Evolutionary conservation across 2,329 filamentous ascomycete species (phyloP).

Genomic region (Bretziella fagacearum): DNA sequence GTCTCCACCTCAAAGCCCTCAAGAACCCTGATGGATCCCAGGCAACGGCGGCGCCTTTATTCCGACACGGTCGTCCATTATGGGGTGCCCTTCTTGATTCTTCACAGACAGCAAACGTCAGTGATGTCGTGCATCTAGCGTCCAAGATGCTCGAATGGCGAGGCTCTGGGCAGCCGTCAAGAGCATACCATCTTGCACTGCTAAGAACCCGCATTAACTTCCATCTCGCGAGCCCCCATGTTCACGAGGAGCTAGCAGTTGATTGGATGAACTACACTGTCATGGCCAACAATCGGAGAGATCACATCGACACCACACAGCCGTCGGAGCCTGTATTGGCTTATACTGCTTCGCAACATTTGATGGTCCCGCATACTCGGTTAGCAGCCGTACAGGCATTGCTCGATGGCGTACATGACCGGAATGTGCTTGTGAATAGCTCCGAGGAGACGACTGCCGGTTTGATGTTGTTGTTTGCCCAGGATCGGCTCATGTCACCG

Average conservation of each 20-base stretch:
- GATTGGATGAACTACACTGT: constrained; percentile 13
- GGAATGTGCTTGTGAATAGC: constrained; percentile 4
- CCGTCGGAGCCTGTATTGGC: constrained; percentile 12
- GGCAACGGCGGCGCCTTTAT: background rate
- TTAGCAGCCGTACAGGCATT: constrained; percentile 7
- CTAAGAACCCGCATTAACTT: constrained; percentile 4
- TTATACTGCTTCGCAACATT: constrained; percentile 8
- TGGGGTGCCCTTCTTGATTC: constrained; percentile 10
- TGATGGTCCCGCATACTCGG: constrained; percentile 4
- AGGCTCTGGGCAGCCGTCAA: constrained; percentile 1
- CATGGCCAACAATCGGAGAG: constrained; percentile 3
- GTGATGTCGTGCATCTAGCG: constrained; percentile 10
- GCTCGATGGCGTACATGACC: constrained; percentile 2
- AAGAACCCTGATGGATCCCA: constrained; percentile 1
- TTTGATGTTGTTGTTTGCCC: constrained; percentile 7
- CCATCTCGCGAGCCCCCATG: background rate
- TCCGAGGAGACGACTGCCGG: constrained; percentile 9
- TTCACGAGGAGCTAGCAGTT: constrained; percentile 8
- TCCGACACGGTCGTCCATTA: constrained; percentile 11
- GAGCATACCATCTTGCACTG: constrained; percentile 8
- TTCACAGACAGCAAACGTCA: constrained; percentile 6
- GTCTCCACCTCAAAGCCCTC: background rate
- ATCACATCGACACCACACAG: constrained; percentile 10
- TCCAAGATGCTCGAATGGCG: constrained; percentile 7
- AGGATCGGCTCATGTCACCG: constrained; percentile 5